Conservation (phyloP, 768 basidiomycete species). For the Pisolithus microcarpus region DNA sequence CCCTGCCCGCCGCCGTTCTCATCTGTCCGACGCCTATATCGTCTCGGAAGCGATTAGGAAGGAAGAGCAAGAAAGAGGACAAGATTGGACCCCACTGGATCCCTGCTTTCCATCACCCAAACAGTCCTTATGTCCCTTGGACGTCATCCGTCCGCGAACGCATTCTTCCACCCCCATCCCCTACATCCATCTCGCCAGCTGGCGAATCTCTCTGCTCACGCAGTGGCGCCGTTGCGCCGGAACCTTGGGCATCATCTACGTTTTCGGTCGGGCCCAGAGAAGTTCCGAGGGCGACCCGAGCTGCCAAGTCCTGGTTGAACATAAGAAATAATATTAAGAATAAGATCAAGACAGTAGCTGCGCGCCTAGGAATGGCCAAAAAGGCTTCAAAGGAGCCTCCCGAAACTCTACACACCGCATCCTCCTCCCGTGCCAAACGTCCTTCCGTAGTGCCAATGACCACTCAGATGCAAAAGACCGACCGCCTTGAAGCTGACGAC, state of each 20-base stretch:
- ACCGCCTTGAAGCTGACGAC: conserved; percentile 8
- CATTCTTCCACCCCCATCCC: conserved; percentile 33
- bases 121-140: conserved; percentile 53
- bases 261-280: conserved; percentile 11
- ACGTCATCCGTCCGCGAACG: conserved; percentile 34
- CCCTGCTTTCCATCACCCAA: conserved; percentile 40
- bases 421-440: conserved; percentile 4
- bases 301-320: conserved; percentile 25
- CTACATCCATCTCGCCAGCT: conserved; percentile 28
- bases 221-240: conserved; percentile 36
- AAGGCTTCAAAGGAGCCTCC: conserved; percentile 10
- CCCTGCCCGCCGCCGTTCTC: conserved; percentile 14
- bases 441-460: neutral
- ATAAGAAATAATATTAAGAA: conserved; percentile 26
- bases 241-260: conserved; percentile 28
- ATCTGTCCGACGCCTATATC: conserved; percentile 13
- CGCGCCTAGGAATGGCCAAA: conserved; percentile 11
- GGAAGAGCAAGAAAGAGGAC: conserved; percentile 16
- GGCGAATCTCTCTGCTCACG: conserved; percentile 31
- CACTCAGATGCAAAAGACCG: neutral
- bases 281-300: conserved; percentile 14
- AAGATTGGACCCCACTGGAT: conserved; percentile 27
- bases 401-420: conserved; percentile 6
- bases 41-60: conserved; percentile 8
- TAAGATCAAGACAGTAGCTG: conserved; percentile 17